Evolutionary conservation across 768 basidiomycete genomes (phyloP).

Genomic region (Astraeus odoratus): DNA sequence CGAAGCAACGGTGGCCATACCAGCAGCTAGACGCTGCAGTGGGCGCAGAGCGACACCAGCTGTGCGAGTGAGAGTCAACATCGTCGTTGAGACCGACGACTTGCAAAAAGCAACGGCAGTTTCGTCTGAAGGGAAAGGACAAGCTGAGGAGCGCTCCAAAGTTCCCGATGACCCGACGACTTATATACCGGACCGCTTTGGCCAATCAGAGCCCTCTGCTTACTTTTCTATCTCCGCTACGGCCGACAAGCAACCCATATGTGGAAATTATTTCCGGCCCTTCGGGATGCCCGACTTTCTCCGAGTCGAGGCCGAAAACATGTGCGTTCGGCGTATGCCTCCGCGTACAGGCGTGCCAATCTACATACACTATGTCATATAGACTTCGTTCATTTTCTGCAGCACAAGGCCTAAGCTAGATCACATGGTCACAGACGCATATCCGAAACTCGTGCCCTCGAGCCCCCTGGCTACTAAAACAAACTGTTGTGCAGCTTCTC

Average conservation of each 20-base stretch:
- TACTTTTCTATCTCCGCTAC: conserved; percentile 14
- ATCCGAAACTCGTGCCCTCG: conserved; percentile 82
- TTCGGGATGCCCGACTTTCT: background rate
- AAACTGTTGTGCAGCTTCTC: conserved; percentile 85
- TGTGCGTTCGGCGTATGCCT: too few relatives aligned
- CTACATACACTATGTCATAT: too few relatives aligned
- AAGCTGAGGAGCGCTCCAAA: too few relatives aligned
- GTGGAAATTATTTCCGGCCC: background rate
- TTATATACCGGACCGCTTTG: conserved; percentile 14
- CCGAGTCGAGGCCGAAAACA: conserved; percentile 3
- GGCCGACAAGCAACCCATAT: background rate
- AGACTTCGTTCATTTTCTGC: background rate
- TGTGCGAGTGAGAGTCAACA: conserved; percentile 54
- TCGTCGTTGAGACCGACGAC: conserved; percentile 37
- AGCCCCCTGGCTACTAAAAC: conserved; percentile 77
- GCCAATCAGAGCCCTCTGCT: conserved; percentile 18
- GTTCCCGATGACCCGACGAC: conserved; percentile 3
- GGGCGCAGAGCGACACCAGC: conserved; percentile 48
- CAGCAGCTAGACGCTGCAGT: conserved; percentile 47
- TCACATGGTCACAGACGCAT: conserved; percentile 58
- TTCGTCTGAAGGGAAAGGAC: too few relatives aligned
- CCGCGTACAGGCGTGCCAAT: too few relatives aligned
- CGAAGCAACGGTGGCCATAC: conserved; percentile 75
- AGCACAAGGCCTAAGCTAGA: background rate
- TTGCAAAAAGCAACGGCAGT: conserved; percentile 16